Conservation (phyloP, 202 grass and related monocot species). For the Setaria viridis region DNA sequence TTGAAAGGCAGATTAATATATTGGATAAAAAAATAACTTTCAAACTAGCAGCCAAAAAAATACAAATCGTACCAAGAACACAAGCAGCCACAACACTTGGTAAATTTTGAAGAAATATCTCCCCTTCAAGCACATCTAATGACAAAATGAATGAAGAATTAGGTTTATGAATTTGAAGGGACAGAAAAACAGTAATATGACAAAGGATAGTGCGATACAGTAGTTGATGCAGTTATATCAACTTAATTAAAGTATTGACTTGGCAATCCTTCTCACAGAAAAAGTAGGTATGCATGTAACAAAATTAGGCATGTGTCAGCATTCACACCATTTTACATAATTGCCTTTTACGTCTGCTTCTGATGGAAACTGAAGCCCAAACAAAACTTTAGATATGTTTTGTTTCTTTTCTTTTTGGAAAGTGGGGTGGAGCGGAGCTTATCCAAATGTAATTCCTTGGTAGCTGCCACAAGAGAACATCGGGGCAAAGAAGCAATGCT, state of each 20-base stretch:
- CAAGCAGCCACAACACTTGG: conserved; percentile 86
- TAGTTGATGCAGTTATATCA: conserved; percentile 6
- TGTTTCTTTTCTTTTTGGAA: background rate
- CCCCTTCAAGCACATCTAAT: conserved; percentile 93
- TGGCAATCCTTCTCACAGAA: background rate
- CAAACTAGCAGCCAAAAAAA: background rate
- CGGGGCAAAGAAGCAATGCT: background rate
- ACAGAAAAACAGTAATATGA: conserved; percentile 6
- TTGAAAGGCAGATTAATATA: conserved; percentile 12
- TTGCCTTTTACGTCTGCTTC: background rate
- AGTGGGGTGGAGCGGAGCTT: background rate
- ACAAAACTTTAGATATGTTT: background rate
- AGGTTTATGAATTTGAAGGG: conserved; percentile 19
- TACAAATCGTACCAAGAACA: conserved; percentile 76
- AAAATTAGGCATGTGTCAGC: conserved; percentile 13
- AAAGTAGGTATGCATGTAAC: conserved; percentile 15
- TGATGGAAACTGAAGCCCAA: background rate
- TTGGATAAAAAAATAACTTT: background rate
- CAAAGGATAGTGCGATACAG: background rate
- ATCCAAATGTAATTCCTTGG: background rate
- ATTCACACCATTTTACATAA: conserved; percentile 15
- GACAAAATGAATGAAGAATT: conserved; percentile 38
- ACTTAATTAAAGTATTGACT: background rate
- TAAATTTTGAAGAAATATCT: conserved; percentile 99
- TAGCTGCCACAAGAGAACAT: background rate